Evolutionary conservation across 192 early-diverging fungal genomes (phyloP), one percentile per base, ranked within the genome.

Genomic region (Thamnidium elegans): DNA sequence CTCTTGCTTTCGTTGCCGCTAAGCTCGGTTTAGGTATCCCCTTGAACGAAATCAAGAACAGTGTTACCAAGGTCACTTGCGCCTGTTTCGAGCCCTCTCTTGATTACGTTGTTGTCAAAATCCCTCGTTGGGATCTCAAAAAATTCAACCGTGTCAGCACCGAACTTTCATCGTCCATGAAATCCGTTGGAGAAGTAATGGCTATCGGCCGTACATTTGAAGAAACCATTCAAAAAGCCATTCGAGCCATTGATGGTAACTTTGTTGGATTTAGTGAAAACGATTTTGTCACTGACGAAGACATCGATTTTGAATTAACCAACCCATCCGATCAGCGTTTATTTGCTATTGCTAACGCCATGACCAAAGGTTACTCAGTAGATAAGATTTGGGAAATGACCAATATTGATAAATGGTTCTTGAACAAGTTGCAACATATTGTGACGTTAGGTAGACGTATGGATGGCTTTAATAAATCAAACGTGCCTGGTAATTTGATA

Each of bases 151-250:
- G 90, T 63, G 96, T 99, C 55, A 87, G 86, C 79, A 94, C 84
- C 68, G 89, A 90, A 62, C 86, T 99, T 63, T 84, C 84, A 30
- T 94, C 92, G 3, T 87, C 93, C 3, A 99, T 99, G 96, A 99
- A 99, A 80, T 88, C 85, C 51, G 96, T 99, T 19, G 95, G 96
- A 51, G 96, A 99, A 76, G 96, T 99, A 36, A 99, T 97, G 96
- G 89, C 93, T 8, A 90, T 99, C 61, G 96, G 96, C 9, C 82
- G 96, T 58, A 99, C 90, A 55, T 99, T 96, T 64, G 95, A 99
- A 80, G 96, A 99, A 78, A 95, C 92, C 13, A 89, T 99, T 63
- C 95, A 97, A 79, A 94, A 99, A 80, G 96, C 95, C 46, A 94
- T 95, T 62, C 87, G 90, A 23, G 88, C 92, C 45, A 94, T 97